Evolutionary conservation across 768 basidiomycete species (phyloP), one percentile per base, ranked within the genome.

Genomic region (Erythrobasidium yunnanense): DNA sequence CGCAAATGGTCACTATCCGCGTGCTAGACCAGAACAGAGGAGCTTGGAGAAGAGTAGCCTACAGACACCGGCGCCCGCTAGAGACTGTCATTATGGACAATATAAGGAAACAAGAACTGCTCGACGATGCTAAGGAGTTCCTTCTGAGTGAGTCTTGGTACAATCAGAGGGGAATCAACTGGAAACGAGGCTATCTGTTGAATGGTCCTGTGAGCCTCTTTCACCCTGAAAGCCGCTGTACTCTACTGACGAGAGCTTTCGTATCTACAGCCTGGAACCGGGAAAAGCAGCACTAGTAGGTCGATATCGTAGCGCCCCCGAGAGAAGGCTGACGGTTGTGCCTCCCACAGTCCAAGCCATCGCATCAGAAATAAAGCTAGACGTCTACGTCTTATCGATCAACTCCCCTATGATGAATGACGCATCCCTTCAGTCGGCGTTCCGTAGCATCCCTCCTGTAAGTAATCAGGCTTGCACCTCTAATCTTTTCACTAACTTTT

Each of bases 381-480:
- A 63, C 30, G 60, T 63, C 8, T 63, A 63, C 22, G 42, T 63
- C 3, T 29, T 63, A 17, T 49, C 47, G 5, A 63, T 63, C 46
- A 63, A 63, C 22, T 63, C 60, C 2, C 60, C 60, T 5, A 63
- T 25, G 46, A 63, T 63, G 60, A 63, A 51, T 33, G 60, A 63
- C 47, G 23, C 22, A 2, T n/a, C 52, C 2, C 38, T 63, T 6
- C 15, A n/a, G 25, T 18, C 45, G 18, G 46, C 60, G 5, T 32
- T 63, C 32, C 7, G 60, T 20, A 30, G 29, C 4, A 51, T 63
- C 11, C 60, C 60, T 25, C 27, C 60, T 5, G 38, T 42, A n/a
- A 42, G 38, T n/a, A n/a, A n/a, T n/a, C n/a, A n/a, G n/a, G n/a
- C n/a, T n/a, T n/a, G n/a, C n/a, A n/a, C n/a, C n/a, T n/a, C n/a